Evolutionary conservation across 2,329 filamentous ascomycete species (phyloP).

Genomic region (Penicillium sp.): DNA sequence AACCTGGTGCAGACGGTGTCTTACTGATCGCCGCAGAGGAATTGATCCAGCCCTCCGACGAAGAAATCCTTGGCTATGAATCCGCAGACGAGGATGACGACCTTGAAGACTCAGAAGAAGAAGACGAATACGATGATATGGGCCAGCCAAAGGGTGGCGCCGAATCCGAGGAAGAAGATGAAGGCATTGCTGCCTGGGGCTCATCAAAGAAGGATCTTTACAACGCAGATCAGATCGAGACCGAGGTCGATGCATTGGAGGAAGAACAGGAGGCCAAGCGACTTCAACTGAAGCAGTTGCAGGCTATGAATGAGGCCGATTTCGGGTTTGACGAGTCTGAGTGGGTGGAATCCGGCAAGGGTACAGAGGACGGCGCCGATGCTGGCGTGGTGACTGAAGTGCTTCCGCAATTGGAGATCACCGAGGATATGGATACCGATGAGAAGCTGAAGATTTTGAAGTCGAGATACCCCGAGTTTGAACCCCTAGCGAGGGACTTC

Average conservation of each 20-base stretch:
- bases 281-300: constrained; percentile 85
- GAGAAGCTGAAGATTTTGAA: constrained; percentile 75
- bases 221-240: constrained; percentile 74
- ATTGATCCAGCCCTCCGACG: constrained; percentile 59
- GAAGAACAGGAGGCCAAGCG: constrained; percentile 89
- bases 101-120: constrained; percentile 45
- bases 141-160: constrained; percentile 22
- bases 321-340: constrained; percentile 90
- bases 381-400: constrained; percentile 74
- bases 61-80: constrained; percentile 60
- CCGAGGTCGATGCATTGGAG: constrained; percentile 73
- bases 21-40: constrained; percentile 48
- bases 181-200: constrained; percentile 75
- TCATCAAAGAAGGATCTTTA: constrained; percentile 89
- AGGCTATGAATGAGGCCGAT: constrained; percentile 85
- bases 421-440: constrained; percentile 71
- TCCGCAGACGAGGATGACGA: constrained; percentile 28
- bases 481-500: constrained; percentile 79
- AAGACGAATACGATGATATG: constrained; percentile 34
- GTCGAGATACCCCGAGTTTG: constrained; percentile 87
- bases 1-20: background rate
- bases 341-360: constrained; percentile 65
- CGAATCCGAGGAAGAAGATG: constrained; percentile 48
- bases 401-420: constrained; percentile 79
- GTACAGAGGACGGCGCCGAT: constrained; percentile 46